Evolutionary conservation across 2,329 filamentous ascomycete genomes (phyloP).

Genomic region (Aspergillus brasiliensis): DNA sequence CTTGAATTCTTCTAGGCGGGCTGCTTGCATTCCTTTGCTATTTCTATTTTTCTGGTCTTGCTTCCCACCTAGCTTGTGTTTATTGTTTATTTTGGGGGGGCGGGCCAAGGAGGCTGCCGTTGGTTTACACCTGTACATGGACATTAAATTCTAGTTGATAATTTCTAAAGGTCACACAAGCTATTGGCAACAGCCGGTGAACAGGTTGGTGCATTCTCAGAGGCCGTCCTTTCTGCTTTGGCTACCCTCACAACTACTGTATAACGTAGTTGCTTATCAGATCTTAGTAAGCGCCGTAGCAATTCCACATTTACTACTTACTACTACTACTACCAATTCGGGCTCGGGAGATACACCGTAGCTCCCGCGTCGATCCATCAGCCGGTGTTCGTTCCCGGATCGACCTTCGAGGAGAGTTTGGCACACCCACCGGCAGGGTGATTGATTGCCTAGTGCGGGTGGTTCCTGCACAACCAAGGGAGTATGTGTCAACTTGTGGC

Average conservation of each 20-base stretch:
- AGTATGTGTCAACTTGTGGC: too few relatives aligned
- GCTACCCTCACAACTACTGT: not conserved
- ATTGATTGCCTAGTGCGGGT: not conserved
- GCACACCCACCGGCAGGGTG: not conserved
- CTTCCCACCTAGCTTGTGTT: not conserved
- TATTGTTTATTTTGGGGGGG: not conserved
- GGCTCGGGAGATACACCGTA: not conserved
- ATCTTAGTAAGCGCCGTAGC: not conserved
- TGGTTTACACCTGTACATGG: not conserved
- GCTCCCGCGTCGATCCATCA: not conserved
- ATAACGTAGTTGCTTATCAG: too few relatives aligned
- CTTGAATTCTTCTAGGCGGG: not conserved
- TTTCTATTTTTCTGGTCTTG: not conserved
- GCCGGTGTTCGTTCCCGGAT: not conserved
- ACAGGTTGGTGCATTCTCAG: too few relatives aligned
- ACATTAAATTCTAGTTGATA: slow-evolving; percentile 7
- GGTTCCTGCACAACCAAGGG: not conserved
- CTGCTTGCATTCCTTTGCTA: not conserved
- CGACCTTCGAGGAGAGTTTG: not conserved
- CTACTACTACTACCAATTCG: too few relatives aligned
- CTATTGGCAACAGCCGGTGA: not conserved
- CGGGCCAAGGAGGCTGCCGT: not conserved
- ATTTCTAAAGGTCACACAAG: not conserved
- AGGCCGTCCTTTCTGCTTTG: too few relatives aligned
- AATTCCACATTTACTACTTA: not conserved